A percentile compares a stretch with the other conserved stretches of the same genome.
These are phyloP conservation scores for Suillus spraguei DNA, from an alignment of 768 basidiomycete species.

Conservation along the genomic window DNA sequence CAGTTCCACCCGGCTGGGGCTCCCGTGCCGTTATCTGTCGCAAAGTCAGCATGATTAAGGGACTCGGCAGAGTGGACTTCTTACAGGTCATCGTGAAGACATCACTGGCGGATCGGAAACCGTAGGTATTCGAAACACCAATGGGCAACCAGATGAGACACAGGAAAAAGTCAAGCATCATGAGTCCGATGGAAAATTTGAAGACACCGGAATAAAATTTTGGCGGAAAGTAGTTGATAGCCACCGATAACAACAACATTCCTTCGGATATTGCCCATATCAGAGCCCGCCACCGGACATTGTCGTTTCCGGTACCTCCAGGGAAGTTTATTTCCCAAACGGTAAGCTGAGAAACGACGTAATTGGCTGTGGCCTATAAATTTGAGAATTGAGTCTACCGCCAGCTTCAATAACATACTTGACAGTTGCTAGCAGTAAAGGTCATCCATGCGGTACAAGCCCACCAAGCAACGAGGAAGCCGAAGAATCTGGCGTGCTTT, in stretches of 20 bases:
- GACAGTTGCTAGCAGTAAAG: conserved; percentile 85
- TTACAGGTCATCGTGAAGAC: conserved; percentile 82
- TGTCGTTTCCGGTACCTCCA: conserved; percentile 69
- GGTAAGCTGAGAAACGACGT: conserved; percentile 80
- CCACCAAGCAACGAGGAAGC: conserved; percentile 94
- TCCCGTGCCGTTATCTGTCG: conserved; percentile 83
- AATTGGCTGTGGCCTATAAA: conserved; percentile 81
- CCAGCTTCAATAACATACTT: conserved; percentile 46
- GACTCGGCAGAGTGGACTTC: conserved; percentile 43
- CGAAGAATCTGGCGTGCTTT: conserved; percentile 83
- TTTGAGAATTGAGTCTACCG: conserved; percentile 1
- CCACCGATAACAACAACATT: conserved; percentile 68
- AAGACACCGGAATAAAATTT: conserved; percentile 74
- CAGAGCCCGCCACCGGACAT: conserved; percentile 84
- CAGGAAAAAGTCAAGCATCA: conserved; percentile 86
- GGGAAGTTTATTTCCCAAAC: conserved; percentile 85
- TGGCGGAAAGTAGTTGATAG: conserved; percentile 86
- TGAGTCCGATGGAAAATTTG: conserved; percentile 70
- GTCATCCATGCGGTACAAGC: conserved; percentile 96
- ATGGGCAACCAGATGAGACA: conserved; percentile 93
- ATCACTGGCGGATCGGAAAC: conserved; percentile 81
- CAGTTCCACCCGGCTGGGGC: conserved; percentile 90
- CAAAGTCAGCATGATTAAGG: conserved; percentile 12
- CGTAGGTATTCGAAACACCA: conserved; percentile 86
- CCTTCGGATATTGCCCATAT: conserved; percentile 84